Evolutionary conservation across 163 green algal species (phyloP), one percentile per base, ranked within the genome.

Genomic region (Botryococcus braunii): DNA sequence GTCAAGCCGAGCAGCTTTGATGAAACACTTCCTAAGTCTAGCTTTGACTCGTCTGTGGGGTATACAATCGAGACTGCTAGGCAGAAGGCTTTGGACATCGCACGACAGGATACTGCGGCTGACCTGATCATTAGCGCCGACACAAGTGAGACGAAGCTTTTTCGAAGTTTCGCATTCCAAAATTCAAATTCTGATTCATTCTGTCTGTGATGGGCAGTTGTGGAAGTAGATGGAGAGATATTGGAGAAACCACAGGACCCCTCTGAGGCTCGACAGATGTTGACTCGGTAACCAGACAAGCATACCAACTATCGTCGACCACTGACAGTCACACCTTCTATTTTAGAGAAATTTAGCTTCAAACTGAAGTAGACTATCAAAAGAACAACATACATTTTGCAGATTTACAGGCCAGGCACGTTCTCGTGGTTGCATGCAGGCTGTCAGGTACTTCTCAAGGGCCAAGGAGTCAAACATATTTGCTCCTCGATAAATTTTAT

Each of bases 211-310:
- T 29, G 57, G 4, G 39, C 34, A 32, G 82, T 94, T 41, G 89
- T 94, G 27, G 84, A 92, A 58, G 35, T 80, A 25, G 75, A 76
- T 25, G 84, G 81, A 1, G 63, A 77, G 4, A 88, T 97, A 9
- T 58, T 97, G 27, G 91, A 97, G 70, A 97, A 97, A 69, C 88
- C 91, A 8, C 69, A 73, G 13, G 83, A 93, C 57, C 77, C 61
- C 0, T 55, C 49, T 2, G 74, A 95, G 47, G 89, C 89, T 0
- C 66, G 60, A 17, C 35, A 46, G 23, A 89, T 95, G 88, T 76
- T 97, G 39, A 62, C 62, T 32, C 82, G 75, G 82, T n/a, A n/a
- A n/a, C n/a, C n/a, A n/a, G n/a, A n/a, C n/a, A n/a, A n/a, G n/a
- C n/a, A n/a, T n/a, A n/a, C n/a, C n/a, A n/a, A n/a, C n/a, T n/a